A percentile compares a stretch with the other conserved stretches of the same genome.
Conservation (phyloP, 345 rosid species). For the Eutrema yunnanense region DNA sequence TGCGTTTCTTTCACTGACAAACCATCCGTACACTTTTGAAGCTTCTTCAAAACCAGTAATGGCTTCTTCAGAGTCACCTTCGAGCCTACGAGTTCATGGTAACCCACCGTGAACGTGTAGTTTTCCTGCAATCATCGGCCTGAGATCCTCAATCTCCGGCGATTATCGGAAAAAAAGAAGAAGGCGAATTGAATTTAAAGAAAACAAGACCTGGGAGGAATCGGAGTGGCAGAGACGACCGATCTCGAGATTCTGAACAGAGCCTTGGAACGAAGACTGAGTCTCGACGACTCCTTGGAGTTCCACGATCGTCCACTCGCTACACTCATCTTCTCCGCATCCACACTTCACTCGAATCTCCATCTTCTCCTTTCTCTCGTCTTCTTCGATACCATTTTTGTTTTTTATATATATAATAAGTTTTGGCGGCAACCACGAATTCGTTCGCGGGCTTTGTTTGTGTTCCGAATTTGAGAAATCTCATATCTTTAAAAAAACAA, state of each 20-base stretch:
- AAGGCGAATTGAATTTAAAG: background rate
- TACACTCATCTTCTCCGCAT: slow-evolving; percentile 65
- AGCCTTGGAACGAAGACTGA: slow-evolving; percentile 51
- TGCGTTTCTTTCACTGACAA: slow-evolving; percentile 35
- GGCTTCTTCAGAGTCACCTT: slow-evolving; percentile 63
- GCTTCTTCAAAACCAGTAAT: slow-evolving; percentile 66
- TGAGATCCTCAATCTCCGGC: background rate
- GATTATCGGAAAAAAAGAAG: background rate
- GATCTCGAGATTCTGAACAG: slow-evolving; percentile 67
- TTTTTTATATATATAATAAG: background rate
- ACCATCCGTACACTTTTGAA: slow-evolving; percentile 32
- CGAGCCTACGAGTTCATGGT: slow-evolving; percentile 63
- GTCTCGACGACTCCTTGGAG: slow-evolving; percentile 75
- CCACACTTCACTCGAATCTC: slow-evolving; percentile 79
- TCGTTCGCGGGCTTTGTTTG: slow-evolving; percentile 18
- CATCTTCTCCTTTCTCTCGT: slow-evolving; percentile 33
- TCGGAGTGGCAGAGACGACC: slow-evolving; percentile 68
- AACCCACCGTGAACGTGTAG: slow-evolving; percentile 79
- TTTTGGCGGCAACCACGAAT: slow-evolving; percentile 19
- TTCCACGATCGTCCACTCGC: slow-evolving; percentile 88
- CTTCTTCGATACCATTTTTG: background rate
- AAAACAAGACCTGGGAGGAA: slow-evolving; percentile 57
- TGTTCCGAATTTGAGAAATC: background rate
- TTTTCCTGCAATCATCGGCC: slow-evolving; percentile 37
- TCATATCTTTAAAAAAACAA: background rate